Evolutionary conservation across 2,329 filamentous ascomycete species (phyloP), one percentile per base, ranked within the genome.

Genomic region (Aaosphaeria pasadenensis): DNA sequence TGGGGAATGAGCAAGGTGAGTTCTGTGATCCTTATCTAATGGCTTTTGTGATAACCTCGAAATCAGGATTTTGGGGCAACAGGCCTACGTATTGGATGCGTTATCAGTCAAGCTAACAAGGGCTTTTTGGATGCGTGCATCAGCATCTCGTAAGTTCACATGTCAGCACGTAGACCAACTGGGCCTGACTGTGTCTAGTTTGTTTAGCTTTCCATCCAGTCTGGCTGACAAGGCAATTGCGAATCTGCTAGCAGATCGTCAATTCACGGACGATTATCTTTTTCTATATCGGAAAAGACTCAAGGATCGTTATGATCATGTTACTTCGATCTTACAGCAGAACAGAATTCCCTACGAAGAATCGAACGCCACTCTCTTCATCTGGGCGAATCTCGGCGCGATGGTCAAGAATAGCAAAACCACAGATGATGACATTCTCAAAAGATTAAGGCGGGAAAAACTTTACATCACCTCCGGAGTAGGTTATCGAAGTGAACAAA

Each of bases 1-100:
- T 71, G 67, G 47, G 66, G 69, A 24, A 43, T 44, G 29, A 57
- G 51, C 50, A 70, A 24, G 17, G 17, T 24, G 17, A 24, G 17
- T 24, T 24, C 17, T 24, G 3, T 24, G 17, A 24, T 24, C 3
- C 2, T 24, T 24, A 24, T 24, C 17, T 3, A 24, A 24, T 24
- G 17, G 3, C 17, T 24, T 24, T 24, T 24, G 17, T 24, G 17
- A 24, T 24, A 24, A 24, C 17, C 17, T 24, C 17, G 17, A 24
- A 24, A 24, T 24, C 17, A 70, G 45, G 69, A 71, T 49, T 63
- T 71, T 43, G 69, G 59, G 28, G 48, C 51, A 13, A 64, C 60
- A 30, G 69, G 69, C 4, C 46, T 72, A 7, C 50, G 67, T 6
- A 51, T 70, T 6, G 67, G 33, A 11, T 9, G 9, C 13, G 33